Evolutionary conservation across 768 basidiomycete species (phyloP), one percentile per base, ranked within the genome.

Genomic region (Suillus subluteus): DNA sequence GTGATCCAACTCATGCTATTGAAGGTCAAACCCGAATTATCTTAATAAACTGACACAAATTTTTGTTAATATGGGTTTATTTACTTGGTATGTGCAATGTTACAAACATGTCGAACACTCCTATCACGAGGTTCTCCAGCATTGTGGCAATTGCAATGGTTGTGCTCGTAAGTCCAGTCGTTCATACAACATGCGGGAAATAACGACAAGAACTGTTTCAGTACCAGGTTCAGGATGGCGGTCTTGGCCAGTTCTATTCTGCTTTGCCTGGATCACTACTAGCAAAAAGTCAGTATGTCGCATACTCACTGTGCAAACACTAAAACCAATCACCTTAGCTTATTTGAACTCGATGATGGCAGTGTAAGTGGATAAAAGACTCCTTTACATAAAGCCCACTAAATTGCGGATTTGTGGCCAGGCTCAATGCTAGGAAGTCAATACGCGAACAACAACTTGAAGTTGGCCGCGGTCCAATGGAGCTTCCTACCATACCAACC

Each of bases 271-370:
- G 68, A 15, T 4, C 44, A 13, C 1, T 73, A 9, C n/a, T 76
- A 12, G 55, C 66, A 40, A 71, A 76, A 46, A 63, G 74, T 75
- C 40, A 55, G 68, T 32, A 16, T 21, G 2, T 38, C 37, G 9
- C 26, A 2, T 16, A 41, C 32, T 37, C n/a, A 18, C 64, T 16
- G 8, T 13, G 43, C 23, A 32, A 37, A 21, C 26, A 40, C 65
- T 3, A 63, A 16, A 5, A 12, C 16, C 7, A 52, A 16, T 7
- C 46, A 13, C 40, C 12, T 30, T 48, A 74, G 74, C 67, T 35
- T 75, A 71, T 18, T 15, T 55, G 32, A 76, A 74, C 37, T 76
- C 71, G n/a, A 71, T 73, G 68, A 50, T 76, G 11, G 55, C 70
- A 15, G 71, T 75, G 74, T 75, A 58, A 67, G 74, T 37, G 7